Evolutionary conservation across 352 stramenopile species (phyloP).

Genomic region (Lagenidium giganteum): DNA sequence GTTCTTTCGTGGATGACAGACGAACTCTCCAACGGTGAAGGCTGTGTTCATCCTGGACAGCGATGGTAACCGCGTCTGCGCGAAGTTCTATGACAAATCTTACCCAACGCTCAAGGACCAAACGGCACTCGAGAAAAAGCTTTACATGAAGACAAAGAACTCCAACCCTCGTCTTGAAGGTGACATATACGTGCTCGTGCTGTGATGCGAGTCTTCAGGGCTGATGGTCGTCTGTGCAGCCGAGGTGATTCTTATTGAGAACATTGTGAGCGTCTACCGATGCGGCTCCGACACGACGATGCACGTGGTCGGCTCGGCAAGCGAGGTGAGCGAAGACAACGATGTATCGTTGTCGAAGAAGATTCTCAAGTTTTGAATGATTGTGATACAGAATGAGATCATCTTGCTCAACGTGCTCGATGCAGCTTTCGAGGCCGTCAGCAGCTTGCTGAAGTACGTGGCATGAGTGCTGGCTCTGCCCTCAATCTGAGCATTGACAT

Average conservation of each 20-base stretch:
- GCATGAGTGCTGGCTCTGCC: neutral
- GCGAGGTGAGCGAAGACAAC: no score
- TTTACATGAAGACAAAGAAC: conserved; percentile 89
- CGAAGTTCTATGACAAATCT: conserved; percentile 91
- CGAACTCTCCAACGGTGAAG: conserved; percentile 74
- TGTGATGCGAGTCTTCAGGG: neutral
- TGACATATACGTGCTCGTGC: conserved; percentile 16
- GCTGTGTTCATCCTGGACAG: conserved; percentile 86
- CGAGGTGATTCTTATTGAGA: conserved; percentile 88
- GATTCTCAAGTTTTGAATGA: no score
- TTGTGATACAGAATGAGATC: conserved; percentile 86
- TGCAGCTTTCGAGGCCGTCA: conserved; percentile 80
- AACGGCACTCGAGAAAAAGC: conserved; percentile 85
- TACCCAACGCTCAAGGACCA: conserved; percentile 85
- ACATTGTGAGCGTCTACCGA: conserved; percentile 88
- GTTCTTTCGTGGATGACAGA: no score
- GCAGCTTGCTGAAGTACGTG: conserved; percentile 81
- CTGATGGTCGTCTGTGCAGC: conserved; percentile 25
- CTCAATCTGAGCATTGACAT: neutral
- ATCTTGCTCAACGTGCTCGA: conserved; percentile 85
- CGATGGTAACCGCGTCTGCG: conserved; percentile 85
- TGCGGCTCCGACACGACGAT: conserved; percentile 85
- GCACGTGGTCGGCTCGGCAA: conserved; percentile 79
- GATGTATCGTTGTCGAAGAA: no score
- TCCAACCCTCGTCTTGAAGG: conserved; percentile 81